Evolutionary conservation across 169 alveolate genomes (phyloP).

Genomic region (Cardiosporidium cionae): DNA sequence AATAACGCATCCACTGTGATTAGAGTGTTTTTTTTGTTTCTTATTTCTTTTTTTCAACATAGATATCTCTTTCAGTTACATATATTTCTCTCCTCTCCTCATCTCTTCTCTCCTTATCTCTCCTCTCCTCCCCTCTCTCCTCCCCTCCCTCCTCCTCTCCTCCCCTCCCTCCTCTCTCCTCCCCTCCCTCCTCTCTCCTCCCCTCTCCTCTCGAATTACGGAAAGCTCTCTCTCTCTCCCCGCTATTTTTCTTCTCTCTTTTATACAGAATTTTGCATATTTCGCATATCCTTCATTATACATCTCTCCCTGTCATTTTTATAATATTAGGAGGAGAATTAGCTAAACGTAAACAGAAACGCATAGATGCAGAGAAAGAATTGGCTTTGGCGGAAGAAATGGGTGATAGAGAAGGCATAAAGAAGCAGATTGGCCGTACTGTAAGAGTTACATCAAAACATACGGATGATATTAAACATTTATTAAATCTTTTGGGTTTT

Average conservation of each 20-base stretch:
- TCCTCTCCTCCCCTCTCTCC: too few relatives aligned
- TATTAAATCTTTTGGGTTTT: conserved; percentile 79
- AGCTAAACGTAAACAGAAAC: conserved; percentile 66
- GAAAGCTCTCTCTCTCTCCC: too few relatives aligned
- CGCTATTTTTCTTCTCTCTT: conserved; percentile 10
- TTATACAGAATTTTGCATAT: neutral
- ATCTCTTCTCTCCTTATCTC: too few relatives aligned
- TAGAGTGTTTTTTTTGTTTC: too few relatives aligned
- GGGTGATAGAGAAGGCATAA: conserved; percentile 86
- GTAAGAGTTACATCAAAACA: conserved; percentile 82
- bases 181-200: too few relatives aligned
- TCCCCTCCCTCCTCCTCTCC: too few relatives aligned
- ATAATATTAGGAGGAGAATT: conserved; percentile 55
- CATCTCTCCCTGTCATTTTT: neutral
- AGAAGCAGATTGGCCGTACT: conserved; percentile 81
- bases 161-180: too few relatives aligned
- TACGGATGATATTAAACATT: conserved; percentile 79
- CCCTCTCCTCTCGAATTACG: too few relatives aligned
- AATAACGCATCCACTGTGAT: too few relatives aligned
- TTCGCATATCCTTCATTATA: neutral
- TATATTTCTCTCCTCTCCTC: too few relatives aligned
- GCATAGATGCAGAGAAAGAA: conserved; percentile 86
- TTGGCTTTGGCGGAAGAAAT: conserved; percentile 70
- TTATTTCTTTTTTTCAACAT: too few relatives aligned
- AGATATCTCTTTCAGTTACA: too few relatives aligned